These are phyloP conservation scores for Drosera capensis DNA, from an alignment of 148 eudicot genomes.

Conservation along the genomic window DNA sequence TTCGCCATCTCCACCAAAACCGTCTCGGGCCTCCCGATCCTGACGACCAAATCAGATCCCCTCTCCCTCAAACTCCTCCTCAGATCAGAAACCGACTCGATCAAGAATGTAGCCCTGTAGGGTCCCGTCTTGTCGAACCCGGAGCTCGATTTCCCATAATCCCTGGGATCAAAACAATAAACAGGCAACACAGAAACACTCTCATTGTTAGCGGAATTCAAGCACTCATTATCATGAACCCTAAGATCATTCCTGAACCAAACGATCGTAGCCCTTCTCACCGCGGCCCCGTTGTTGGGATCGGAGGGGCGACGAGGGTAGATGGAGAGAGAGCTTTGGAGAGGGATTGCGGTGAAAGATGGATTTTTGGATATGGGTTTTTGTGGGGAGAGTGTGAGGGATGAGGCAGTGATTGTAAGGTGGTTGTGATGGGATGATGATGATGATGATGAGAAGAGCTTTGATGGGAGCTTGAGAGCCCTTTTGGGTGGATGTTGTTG, in stretches of 20 bases:
- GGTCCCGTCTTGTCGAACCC: slow-evolving; percentile 96
- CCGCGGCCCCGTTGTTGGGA: slow-evolving; percentile 54
- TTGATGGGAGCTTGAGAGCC: slow-evolving; percentile 54
- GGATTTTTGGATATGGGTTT: slow-evolving; percentile 35
- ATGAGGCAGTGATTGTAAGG: slow-evolving; percentile 45
- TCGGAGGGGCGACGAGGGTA: slow-evolving; percentile 66
- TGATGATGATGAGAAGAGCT: slow-evolving; percentile 30
- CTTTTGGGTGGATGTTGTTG: slow-evolving; percentile 3
- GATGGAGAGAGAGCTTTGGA: slow-evolving; percentile 43
- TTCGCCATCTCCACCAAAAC: slow-evolving; percentile 66
- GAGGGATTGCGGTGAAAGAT: slow-evolving; percentile 46
- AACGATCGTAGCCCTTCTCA: slow-evolving; percentile 51
- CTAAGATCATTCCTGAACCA: slow-evolving; percentile 91
- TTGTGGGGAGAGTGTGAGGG: slow-evolving; percentile 21
- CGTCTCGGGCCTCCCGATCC: slow-evolving; percentile 71
- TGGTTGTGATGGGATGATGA: too few relatives aligned
- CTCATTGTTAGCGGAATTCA: slow-evolving; percentile 57
- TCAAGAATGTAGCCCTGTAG: slow-evolving; percentile 58
- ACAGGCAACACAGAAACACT: slow-evolving; percentile 65
- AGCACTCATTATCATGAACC: slow-evolving; percentile 69
- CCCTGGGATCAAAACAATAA: slow-evolving; percentile 80
- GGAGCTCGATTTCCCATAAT: slow-evolving; percentile 69
- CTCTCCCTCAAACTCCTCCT: slow-evolving; percentile 48
- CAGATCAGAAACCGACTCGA: slow-evolving; percentile 64
- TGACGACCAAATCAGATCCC: slow-evolving; percentile 84